Percentiles rank a stretch among this genome's conserved stretches.
These are phyloP conservation scores for Capronia americana DNA, from an alignment of 2,329 filamentous ascomycete genomes.

Conservation along the genomic window DNA sequence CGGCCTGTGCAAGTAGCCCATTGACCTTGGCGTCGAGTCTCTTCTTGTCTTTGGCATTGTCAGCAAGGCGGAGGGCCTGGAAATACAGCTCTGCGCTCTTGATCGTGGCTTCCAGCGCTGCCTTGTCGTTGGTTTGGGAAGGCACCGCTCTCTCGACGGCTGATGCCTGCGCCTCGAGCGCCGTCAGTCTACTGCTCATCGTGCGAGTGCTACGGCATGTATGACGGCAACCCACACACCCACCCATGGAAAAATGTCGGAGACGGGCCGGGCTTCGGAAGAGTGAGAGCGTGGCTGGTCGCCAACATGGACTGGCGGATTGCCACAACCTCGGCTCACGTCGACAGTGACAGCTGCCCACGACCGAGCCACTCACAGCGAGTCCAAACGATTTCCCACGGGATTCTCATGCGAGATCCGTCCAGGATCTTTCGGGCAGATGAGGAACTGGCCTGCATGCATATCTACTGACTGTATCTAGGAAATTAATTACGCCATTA, in stretches of 20 bases:
- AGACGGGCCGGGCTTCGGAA: conserved; percentile 20
- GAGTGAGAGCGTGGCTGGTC: neutral
- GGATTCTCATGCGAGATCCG: conserved; percentile 22
- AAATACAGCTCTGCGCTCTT: conserved; percentile 81
- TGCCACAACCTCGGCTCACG: conserved; percentile 29
- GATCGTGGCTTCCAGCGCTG: conserved; percentile 77
- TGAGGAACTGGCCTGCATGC: conserved; percentile 26
- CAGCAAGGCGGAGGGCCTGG: conserved; percentile 70
- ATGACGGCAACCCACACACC: conserved; percentile 1
- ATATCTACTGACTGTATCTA: conserved; percentile 8
- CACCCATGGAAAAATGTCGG: conserved; percentile 16
- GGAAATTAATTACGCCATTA: conserved; percentile 21
- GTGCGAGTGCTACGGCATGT: neutral
- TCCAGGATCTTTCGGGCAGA: conserved; percentile 26
- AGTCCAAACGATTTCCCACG: conserved; percentile 24
- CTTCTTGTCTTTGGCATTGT: conserved; percentile 67
- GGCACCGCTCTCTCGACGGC: conserved; percentile 30
- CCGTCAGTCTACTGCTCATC: conserved; percentile 26
- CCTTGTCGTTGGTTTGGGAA: conserved; percentile 51
- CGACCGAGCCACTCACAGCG: conserved; percentile 17
- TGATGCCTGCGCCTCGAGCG: conserved; percentile 34
- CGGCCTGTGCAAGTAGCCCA: conserved; percentile 72
- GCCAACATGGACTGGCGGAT: conserved; percentile 1
- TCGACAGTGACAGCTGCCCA: conserved; percentile 10
- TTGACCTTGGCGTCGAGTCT: conserved; percentile 73